Evolutionary conservation across 2,329 filamentous ascomycete species (phyloP).

Genomic region (Verticillium nubilum): DNA sequence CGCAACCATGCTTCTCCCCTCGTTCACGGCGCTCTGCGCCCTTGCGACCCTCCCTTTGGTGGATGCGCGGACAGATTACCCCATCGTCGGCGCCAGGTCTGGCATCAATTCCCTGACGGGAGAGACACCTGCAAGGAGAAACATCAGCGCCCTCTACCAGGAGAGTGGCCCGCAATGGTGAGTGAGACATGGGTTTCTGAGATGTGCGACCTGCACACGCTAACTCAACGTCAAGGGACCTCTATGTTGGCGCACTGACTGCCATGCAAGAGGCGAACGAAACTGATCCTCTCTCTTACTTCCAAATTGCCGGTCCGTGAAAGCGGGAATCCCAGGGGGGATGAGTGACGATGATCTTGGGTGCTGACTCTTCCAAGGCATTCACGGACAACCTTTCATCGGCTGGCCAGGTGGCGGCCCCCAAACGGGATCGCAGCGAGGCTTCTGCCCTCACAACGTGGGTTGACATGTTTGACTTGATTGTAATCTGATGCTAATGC

Average conservation of each 20-base stretch:
- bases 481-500: neutral
- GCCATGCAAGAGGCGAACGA: conserved; percentile 48
- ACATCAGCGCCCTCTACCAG: conserved; percentile 40
- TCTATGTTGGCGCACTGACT: conserved; percentile 55
- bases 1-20: conserved; percentile 1
- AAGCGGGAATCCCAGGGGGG: neutral
- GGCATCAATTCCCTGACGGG: conserved; percentile 30
- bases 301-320: conserved; percentile 50
- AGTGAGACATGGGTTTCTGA: conserved; percentile 6
- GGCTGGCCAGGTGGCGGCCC: conserved; percentile 34
- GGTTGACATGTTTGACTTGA: neutral
- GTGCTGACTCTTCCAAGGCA: conserved; percentile 32
- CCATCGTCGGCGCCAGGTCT: conserved; percentile 30
- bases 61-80: conserved; percentile 3
- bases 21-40: conserved; percentile 2
- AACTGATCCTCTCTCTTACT: conserved; percentile 47
- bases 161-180: conserved; percentile 39
- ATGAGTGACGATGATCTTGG: neutral
- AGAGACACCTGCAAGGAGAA: conserved; percentile 36
- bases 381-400: conserved; percentile 56
- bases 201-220: neutral
- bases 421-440: conserved; percentile 6
- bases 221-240: conserved; percentile 22
- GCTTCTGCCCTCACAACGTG: conserved; percentile 13
- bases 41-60: conserved; percentile 1